phyloP scores from a whole-genome alignment of 148 eudicot species.

The Amaranthus hypochondriacus region DNA sequence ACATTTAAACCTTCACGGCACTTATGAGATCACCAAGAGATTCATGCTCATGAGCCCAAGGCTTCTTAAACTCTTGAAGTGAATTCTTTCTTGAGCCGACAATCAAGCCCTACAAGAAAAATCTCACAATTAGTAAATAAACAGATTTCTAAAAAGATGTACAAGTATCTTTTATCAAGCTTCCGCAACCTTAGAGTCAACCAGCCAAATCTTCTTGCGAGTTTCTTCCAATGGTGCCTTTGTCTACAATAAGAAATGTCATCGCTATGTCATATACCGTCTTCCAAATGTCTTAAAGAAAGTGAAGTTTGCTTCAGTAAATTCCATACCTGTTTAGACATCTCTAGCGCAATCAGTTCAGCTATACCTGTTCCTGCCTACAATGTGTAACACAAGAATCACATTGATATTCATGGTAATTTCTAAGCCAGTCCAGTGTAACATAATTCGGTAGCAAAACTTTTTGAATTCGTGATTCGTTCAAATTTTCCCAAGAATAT shows the following conservation, averaged over 20 bases:
- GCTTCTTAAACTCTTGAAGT: conserved; percentile 87
- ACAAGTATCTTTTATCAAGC: neutral
- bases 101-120: conserved; percentile 65
- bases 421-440: too few species aligned
- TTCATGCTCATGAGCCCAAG: conserved; percentile 97
- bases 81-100: conserved; percentile 77
- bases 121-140: neutral
- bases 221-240: conserved; percentile 63
- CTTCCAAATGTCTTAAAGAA: neutral
- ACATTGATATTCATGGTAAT: neutral
- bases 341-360: conserved; percentile 88
- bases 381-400: conserved; percentile 8
- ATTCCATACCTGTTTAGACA: conserved; percentile 70
- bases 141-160: neutral
- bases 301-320: neutral
- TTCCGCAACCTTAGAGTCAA: conserved; percentile 72
- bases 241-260: conserved; percentile 34
- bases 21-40: conserved; percentile 55
- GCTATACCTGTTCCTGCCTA: conserved; percentile 99
- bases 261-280: conserved; percentile 2
- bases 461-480: too few species aligned
- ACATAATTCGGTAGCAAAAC: too few species aligned
- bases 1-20: conserved; percentile 64
- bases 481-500: too few species aligned
- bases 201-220: conserved; percentile 94